Percentiles rank a stretch among this genome's conserved stretches.
Evolutionary conservation across 202 grass and related monocot genomes (phyloP).

Genomic region (Miscanthus sacchariflorus): DNA sequence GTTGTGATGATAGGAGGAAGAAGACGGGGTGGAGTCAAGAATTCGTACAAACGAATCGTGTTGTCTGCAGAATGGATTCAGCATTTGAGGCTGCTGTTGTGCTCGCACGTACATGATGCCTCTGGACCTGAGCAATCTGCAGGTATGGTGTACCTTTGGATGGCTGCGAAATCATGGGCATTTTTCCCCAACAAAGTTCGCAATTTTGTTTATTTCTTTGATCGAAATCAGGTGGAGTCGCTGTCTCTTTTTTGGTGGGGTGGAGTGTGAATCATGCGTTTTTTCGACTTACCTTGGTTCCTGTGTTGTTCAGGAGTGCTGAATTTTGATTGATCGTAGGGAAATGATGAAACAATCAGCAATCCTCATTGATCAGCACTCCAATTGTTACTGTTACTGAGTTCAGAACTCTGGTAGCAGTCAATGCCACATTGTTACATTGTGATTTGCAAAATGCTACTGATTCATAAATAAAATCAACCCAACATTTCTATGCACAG

Average conservation of each 20-base stretch:
- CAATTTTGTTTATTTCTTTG: constrained; percentile 24
- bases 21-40: constrained; percentile 8
- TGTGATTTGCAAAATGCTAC: neutral
- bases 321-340: constrained; percentile 8
- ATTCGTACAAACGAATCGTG: neutral
- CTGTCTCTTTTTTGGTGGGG: neutral
- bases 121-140: constrained; percentile 20
- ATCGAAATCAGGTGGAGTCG: neutral
- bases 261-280: neutral
- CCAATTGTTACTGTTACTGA: neutral
- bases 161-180: neutral
- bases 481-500: neutral
- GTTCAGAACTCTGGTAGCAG: constrained; percentile 17
- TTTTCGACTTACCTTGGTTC: neutral
- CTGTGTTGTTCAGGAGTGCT: neutral
- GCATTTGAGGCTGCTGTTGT: constrained; percentile 30
- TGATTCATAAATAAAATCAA: constrained; percentile 16
- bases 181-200: neutral
- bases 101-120: constrained; percentile 38
- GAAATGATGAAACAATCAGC: neutral
- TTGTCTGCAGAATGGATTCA: constrained; percentile 47
- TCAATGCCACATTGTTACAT: neutral
- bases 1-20: constrained; percentile 22
- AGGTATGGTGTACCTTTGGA: constrained; percentile 29
- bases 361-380: neutral